These are phyloP conservation scores for Gentiana macrophylla DNA, from an alignment of 257 asterid genomes.

Conservation along the genomic window DNA sequence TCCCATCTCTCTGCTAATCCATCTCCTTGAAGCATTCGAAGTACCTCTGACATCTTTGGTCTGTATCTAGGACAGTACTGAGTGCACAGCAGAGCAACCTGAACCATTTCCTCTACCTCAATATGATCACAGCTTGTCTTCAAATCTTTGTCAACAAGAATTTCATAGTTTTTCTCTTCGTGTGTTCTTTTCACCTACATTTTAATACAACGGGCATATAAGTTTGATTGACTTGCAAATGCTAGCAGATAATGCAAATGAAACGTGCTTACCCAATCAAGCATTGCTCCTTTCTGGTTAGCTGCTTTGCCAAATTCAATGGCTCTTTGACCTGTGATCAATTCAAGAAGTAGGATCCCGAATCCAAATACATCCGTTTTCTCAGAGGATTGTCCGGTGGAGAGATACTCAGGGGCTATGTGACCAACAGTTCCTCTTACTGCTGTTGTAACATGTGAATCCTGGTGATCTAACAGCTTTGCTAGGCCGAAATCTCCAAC, in stretches of 20 bases:
- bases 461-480: slow-evolving; percentile 90
- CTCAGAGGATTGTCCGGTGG: slow-evolving; percentile 97
- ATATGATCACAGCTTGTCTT: slow-evolving; percentile 52
- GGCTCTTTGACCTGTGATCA: slow-evolving; percentile 89
- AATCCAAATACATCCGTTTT: slow-evolving; percentile 98
- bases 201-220: slow-evolving; percentile 5
- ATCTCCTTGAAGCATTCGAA: slow-evolving; percentile 95
- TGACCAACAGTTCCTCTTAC: slow-evolving; percentile 99
- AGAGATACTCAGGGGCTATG: slow-evolving; percentile 92
- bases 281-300: slow-evolving; percentile 85
- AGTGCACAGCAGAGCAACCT: slow-evolving; percentile 83
- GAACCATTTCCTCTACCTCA: slow-evolving; percentile 89
- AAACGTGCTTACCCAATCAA: slow-evolving; percentile 66
- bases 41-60: slow-evolving; percentile 94
- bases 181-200: slow-evolving; percentile 73
- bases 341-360: slow-evolving; percentile 87
- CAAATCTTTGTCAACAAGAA: slow-evolving; percentile 67
- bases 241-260: no score
- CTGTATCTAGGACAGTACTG: slow-evolving; percentile 74
- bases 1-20: slow-evolving; percentile 99
- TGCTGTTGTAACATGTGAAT: slow-evolving; percentile 93
- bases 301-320: slow-evolving; percentile 78
- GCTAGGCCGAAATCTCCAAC: slow-evolving; percentile 97
- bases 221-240: background rate
- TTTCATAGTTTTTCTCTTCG: slow-evolving; percentile 73